Evolutionary conservation across 805 yeast genomes (phyloP).

Genomic region (Wickerhamomyces rabaulensis): DNA sequence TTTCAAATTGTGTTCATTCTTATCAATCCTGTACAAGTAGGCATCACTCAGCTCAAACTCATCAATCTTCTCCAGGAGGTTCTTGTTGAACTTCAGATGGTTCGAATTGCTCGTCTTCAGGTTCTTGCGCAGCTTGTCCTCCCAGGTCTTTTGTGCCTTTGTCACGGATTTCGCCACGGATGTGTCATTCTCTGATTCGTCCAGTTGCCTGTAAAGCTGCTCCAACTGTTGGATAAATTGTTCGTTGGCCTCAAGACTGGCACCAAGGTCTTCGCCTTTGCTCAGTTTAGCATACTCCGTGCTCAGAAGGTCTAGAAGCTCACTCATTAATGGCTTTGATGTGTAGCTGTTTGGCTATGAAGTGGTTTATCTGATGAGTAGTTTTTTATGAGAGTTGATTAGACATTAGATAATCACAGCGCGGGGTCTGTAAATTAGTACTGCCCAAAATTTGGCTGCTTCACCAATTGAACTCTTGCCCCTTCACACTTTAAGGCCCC

Average conservation of each 20-base stretch:
- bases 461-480: no score
- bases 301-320: not conserved
- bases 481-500: no score
- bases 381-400: no score
- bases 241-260: not conserved
- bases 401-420: no score
- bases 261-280: not conserved
- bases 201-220: not conserved
- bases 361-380: no score
- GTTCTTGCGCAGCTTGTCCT: conserved; percentile 10
- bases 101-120: conserved; percentile 23
- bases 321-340: not conserved
- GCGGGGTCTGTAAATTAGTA: no score
- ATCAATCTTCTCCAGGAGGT: conserved; percentile 23
- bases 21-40: conserved; percentile 27
- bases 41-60: conserved; percentile 29
- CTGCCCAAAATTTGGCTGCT: no score
- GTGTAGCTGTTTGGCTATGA: no score
- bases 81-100: conserved; percentile 25
- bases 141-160: not conserved
- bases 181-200: conserved; percentile 1
- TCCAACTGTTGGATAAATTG: not conserved
- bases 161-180: not conserved
- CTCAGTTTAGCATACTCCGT: not conserved
- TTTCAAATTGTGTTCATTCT: conserved; percentile 14